Conservation (phyloP, 352 stramenopile species). For the Pythium oligandrum region DNA sequence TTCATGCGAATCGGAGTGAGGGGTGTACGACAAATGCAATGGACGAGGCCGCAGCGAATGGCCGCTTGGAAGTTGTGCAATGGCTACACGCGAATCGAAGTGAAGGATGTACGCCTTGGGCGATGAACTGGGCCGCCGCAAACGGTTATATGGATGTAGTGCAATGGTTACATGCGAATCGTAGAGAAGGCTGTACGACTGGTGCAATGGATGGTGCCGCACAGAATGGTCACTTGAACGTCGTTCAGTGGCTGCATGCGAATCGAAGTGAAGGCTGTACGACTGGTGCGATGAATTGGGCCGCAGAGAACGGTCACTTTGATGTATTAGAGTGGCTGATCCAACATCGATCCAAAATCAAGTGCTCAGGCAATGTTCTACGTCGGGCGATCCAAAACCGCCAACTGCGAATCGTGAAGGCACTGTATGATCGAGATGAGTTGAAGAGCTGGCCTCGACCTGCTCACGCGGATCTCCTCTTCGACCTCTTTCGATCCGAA, state of each 20-base stretch:
- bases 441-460: no score
- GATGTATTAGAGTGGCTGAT: conserved; percentile 21
- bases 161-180: no score
- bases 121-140: no score
- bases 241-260: conserved; percentile 1
- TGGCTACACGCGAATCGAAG: conserved; percentile 13
- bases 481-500: no score
- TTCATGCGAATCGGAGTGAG: no score
- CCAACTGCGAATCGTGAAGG: no score
- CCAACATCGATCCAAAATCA: not conserved
- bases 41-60: conserved; percentile 11
- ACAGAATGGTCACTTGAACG: conserved; percentile 8
- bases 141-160: no score
- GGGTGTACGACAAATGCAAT: conserved; percentile 20
- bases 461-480: no score
- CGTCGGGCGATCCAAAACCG: no score
- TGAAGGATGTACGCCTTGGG: not conserved
- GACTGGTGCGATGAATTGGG: conserved; percentile 12
- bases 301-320: conserved; percentile 1
- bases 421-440: no score
- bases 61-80: conserved; percentile 17
- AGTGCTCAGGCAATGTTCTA: no score
- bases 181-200: not conserved
- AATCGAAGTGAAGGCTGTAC: conserved; percentile 19
- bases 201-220: conserved; percentile 9